A percentile compares a stretch with the other conserved stretches of the same genome.
Conservation (phyloP, 169 alveolate species). For the Eimeria sp. region DNA sequence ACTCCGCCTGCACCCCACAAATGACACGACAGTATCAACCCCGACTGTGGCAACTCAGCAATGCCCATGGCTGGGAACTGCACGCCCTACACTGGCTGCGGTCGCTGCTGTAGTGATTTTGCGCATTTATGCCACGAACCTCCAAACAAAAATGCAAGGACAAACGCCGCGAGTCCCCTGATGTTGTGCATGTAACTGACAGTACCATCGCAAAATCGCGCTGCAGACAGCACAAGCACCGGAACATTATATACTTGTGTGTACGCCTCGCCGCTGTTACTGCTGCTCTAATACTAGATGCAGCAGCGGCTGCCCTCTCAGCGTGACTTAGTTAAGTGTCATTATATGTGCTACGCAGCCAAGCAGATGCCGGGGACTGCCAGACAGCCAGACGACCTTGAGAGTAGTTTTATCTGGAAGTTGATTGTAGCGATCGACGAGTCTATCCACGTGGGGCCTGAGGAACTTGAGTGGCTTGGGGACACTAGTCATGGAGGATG, state of each 20-base stretch:
- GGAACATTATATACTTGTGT: background rate
- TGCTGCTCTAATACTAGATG: background rate
- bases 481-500: conserved; percentile 92
- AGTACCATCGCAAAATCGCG: conserved; percentile 81
- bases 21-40: background rate
- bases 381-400: background rate
- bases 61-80: background rate
- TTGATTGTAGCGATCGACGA: conserved; percentile 86
- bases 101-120: background rate
- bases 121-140: conserved; percentile 35
- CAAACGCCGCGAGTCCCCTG: conserved; percentile 78
- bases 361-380: background rate
- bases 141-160: conserved; percentile 82
- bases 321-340: background rate
- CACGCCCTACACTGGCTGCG: background rate
- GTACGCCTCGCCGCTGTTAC: background rate
- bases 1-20: conserved; percentile 73
- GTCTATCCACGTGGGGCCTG: conserved; percentile 88
- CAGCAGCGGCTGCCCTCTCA: background rate
- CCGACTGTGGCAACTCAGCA: background rate
- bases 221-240: conserved; percentile 39
- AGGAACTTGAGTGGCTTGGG: conserved; percentile 92
- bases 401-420: conserved; percentile 74
- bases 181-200: conserved; percentile 78
- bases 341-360: background rate